Base-by-base conservation (phyloP, 2,329 filamentous ascomycete species). In the Pseudogymnoascus pannorum region DNA sequence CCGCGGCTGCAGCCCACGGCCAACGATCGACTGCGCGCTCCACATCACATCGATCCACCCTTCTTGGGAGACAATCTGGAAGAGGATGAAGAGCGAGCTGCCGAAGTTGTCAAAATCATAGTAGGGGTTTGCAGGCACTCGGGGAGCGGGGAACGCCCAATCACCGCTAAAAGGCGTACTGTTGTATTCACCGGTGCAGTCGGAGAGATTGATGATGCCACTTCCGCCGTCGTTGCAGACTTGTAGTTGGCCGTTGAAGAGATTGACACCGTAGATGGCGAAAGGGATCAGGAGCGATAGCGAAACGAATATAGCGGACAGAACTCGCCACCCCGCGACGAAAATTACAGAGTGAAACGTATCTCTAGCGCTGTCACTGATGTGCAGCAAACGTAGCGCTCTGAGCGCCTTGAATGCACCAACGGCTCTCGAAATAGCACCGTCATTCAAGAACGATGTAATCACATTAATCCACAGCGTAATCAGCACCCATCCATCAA, bases 61-160 rank as follows among this genome's bases (percentile, higher is more conserved):
- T 79, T 99, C 95, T 74, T 99, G 94, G 59, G 93, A 97, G 42
- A 97, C 93, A 75, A 99, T 97, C 73, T 97, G 92, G 77, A 97
- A 99, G 63, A 99, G 88, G 64, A 96, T 95, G 77, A 97, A 97
- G 33, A 99, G 80, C 0, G 93, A 89, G 60, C 90, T 84, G n/a
- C 88, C 90, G 69, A 99, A 99, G 71, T 95, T 89, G 73, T 99
- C 94, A 71, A 99, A 99, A 72, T 88, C 88, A 75, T 88, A 97
- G 71, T 85, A 96, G 0, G 87, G 85, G 69, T 99, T 97, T 1
- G 83, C 75, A 9, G 88, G 91, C 54, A 88, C 85, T 60, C 94
- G 85, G 5, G 94, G 94, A 2, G 92, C 88, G 8, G 97, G 78
- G 62, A 99, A 82, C 7, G 87, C 77, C 92, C 93, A 99, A 57